A percentile compares a stretch with the other conserved stretches of the same genome.
phyloP scores from a whole-genome alignment of 352 stramenopile genomes.

The Phytopythium delawarense region DNA sequence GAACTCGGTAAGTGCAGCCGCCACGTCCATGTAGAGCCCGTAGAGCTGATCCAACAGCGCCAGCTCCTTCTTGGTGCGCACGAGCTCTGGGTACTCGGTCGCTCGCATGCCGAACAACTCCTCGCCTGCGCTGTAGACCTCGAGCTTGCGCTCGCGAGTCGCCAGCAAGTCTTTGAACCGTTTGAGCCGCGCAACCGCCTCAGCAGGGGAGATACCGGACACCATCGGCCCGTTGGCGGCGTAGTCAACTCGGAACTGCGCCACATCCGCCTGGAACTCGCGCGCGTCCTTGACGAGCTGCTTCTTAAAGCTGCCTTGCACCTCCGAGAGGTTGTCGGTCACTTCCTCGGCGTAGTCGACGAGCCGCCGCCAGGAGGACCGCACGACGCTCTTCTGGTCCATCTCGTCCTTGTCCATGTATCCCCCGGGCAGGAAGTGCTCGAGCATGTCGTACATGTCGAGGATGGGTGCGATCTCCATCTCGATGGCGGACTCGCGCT shows the following conservation, averaged over 20 bases:
- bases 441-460: conserved; percentile 90
- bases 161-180: conserved; percentile 83
- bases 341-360: conserved; percentile 88
- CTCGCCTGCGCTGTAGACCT: conserved; percentile 85
- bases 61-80: conserved; percentile 87
- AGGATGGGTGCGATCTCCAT: conserved; percentile 88
- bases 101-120: conserved; percentile 87
- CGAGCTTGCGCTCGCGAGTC: conserved; percentile 76
- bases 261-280: conserved; percentile 70
- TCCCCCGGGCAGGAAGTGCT: conserved; percentile 80
- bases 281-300: conserved; percentile 87
- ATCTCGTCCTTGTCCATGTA: conserved; percentile 90
- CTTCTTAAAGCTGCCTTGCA: conserved; percentile 90
- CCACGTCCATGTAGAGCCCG: conserved; percentile 86
- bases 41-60: conserved; percentile 86
- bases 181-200: conserved; percentile 82
- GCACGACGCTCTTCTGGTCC: conserved; percentile 87
- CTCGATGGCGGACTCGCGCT: conserved; percentile 85
- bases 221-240: conserved; percentile 66
- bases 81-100: conserved; percentile 76
- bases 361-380: conserved; percentile 80
- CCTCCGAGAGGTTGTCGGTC: conserved; percentile 75
- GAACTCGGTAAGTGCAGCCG: conserved; percentile 70
- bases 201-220: conserved; percentile 64
- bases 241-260: conserved; percentile 67